phyloP scores from a whole-genome alignment of 208 protist species.

The Zelonia costaricensis region DNA sequence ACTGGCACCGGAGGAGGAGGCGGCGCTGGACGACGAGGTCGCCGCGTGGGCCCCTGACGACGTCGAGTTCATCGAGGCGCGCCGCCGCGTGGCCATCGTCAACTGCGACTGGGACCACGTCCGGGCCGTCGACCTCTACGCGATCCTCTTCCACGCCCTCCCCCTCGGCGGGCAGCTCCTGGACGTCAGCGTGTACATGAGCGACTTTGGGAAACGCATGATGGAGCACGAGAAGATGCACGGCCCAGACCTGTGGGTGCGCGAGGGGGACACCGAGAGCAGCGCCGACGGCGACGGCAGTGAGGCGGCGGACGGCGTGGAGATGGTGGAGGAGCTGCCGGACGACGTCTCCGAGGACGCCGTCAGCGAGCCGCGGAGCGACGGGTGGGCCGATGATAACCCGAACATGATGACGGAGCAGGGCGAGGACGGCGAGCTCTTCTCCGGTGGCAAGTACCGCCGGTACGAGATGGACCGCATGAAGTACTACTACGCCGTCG shows the following conservation, averaged over 20 bases:
- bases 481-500: slow-evolving; percentile 98
- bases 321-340: slow-evolving; percentile 40
- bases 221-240: slow-evolving; percentile 85
- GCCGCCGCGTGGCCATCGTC: slow-evolving; percentile 91
- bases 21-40: slow-evolving; percentile 65
- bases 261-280: slow-evolving; percentile 35
- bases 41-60: slow-evolving; percentile 71
- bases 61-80: slow-evolving; percentile 76
- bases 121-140: slow-evolving; percentile 93
- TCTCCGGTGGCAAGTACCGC: slow-evolving; percentile 90
- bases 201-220: slow-evolving; percentile 94
- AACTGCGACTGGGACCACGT: slow-evolving; percentile 98
- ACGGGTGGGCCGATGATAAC: slow-evolving; percentile 85
- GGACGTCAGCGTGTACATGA: slow-evolving; percentile 94
- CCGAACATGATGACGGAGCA: slow-evolving; percentile 71
- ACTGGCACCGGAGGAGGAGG: slow-evolving; percentile 24
- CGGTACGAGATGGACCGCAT: slow-evolving; percentile 94
- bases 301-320: not conserved
- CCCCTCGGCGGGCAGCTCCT: slow-evolving; percentile 92
- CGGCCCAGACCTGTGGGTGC: slow-evolving; percentile 87
- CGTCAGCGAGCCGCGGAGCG: slow-evolving; percentile 37
- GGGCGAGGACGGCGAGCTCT: slow-evolving; percentile 86
- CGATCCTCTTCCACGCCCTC: slow-evolving; percentile 95
- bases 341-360: slow-evolving; percentile 46
- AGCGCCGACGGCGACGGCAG: slow-evolving; percentile 9